Evolutionary conservation across 2,329 filamentous ascomycete genomes (phyloP).

Genomic region (Paramyrothecium sp.): DNA sequence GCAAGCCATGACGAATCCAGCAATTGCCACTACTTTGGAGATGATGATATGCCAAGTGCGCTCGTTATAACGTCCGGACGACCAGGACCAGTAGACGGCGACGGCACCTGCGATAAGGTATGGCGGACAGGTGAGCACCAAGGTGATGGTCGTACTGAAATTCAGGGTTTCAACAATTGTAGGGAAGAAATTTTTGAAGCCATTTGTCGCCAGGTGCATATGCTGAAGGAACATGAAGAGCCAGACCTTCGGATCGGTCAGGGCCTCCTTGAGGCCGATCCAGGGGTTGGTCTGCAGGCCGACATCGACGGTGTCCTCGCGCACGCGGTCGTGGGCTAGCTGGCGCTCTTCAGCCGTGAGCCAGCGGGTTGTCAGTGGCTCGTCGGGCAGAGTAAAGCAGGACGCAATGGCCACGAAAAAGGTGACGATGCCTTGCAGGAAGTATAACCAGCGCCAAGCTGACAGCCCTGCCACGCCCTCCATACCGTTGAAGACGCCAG

Average conservation of each 20-base stretch:
- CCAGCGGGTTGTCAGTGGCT: slow-evolving; percentile 36
- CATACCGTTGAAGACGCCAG: no score
- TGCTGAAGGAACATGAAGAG: background rate
- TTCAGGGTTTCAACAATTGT: background rate
- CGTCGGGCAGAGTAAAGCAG: slow-evolving; percentile 24
- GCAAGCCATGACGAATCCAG: no score
- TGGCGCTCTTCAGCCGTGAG: slow-evolving; percentile 27
- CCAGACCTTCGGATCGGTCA: background rate
- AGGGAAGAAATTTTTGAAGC: slow-evolving; percentile 1
- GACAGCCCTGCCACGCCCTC: no score
- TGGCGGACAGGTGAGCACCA: background rate
- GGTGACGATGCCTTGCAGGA: slow-evolving; percentile 56
- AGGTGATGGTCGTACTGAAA: background rate
- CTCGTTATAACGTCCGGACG: background rate
- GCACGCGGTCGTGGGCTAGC: background rate
- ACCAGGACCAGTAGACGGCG: slow-evolving; percentile 7
- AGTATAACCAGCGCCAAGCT: no score
- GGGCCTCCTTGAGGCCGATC: background rate
- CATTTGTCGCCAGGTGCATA: background rate
- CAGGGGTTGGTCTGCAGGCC: background rate
- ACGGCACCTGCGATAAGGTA: slow-evolving; percentile 3
- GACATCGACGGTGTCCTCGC: background rate
- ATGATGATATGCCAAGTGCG: background rate
- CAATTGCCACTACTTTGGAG: no score
- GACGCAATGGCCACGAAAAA: slow-evolving; percentile 17